Evolutionary conservation across 1,284 basidiomycete genomes (phyloP).

Genomic region (Neonothopanus nambi): DNA sequence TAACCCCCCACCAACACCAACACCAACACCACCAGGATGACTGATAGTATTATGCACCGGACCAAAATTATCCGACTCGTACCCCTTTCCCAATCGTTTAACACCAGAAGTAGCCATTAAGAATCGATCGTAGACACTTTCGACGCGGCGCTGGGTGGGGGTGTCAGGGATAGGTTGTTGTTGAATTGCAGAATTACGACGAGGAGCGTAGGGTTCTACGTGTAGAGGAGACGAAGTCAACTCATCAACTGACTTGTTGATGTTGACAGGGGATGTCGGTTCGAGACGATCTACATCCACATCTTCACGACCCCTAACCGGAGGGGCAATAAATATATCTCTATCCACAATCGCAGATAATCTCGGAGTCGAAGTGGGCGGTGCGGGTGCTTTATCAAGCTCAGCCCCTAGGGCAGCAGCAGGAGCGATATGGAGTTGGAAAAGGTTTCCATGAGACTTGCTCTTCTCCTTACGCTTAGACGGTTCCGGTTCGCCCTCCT

Average conservation of each 20-base stretch:
- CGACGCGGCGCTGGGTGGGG: constrained; percentile 56
- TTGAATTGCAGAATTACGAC: constrained; percentile 37
- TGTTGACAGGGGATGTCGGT: constrained; percentile 15
- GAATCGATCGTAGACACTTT: constrained; percentile 75
- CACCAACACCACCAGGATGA: constrained; percentile 27
- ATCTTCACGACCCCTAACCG: constrained; percentile 23
- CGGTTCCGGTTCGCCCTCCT: constrained; percentile 29
- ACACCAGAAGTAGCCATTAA: constrained; percentile 76
- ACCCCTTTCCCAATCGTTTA: constrained; percentile 71
- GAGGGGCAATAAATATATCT: constrained; percentile 60
- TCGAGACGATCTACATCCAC: constrained; percentile 1
- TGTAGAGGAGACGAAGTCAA: constrained; percentile 57
- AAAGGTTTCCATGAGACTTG: constrained; percentile 61
- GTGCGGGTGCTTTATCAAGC: constrained; percentile 46
- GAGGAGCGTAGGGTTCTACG: constrained; percentile 62
- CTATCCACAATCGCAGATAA: constrained; percentile 66
- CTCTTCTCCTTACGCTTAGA: constrained; percentile 66
- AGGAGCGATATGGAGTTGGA: constrained; percentile 63
- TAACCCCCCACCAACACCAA: too few relatives aligned
- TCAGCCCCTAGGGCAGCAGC: constrained; percentile 63
- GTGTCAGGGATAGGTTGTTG: constrained; percentile 42
- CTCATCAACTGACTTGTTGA: constrained; percentile 48
- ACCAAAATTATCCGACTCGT: constrained; percentile 62
- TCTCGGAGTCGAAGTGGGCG: constrained; percentile 48
- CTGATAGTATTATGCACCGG: constrained; percentile 32